phyloP scores from a whole-genome alignment of 73 alveolate genomes.

The Uronychia setigera region DNA sequence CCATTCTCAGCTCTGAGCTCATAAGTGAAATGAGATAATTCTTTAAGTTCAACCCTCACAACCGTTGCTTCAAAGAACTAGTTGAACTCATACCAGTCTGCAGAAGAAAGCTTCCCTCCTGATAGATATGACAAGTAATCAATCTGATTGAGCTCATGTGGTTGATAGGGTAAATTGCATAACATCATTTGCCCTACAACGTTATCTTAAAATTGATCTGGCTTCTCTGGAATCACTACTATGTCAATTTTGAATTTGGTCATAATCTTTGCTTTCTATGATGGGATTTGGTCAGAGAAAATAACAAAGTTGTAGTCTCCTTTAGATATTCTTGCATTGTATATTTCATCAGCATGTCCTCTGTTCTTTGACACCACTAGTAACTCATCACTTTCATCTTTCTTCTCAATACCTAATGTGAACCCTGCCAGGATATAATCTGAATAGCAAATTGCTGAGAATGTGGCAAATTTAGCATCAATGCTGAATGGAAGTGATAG shows the following conservation, averaged over 20 bases:
- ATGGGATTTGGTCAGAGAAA: not conserved
- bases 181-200: not conserved
- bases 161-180: not conserved
- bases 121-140: not conserved
- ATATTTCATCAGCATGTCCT: not conserved
- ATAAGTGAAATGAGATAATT: not conserved
- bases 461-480: not conserved
- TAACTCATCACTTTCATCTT: not conserved
- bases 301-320: not conserved
- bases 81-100: not conserved
- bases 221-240: not conserved
- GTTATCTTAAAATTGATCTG: not conserved
- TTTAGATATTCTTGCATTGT: not conserved
- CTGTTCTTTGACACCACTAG: not conserved
- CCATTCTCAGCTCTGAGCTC: not conserved
- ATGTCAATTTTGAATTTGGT: not conserved
- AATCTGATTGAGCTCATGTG: not conserved
- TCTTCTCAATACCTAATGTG: not conserved
- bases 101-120: not conserved
- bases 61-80: not conserved
- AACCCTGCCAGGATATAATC: not conserved
- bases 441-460: not conserved
- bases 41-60: not conserved
- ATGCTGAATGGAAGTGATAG: not conserved
- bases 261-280: not conserved